Percentiles rank a stretch among this genome's conserved stretches.
phyloP scores from a whole-genome alignment of 495 filamentous ascomycete genomes.

The Penicillium canescens region DNA sequence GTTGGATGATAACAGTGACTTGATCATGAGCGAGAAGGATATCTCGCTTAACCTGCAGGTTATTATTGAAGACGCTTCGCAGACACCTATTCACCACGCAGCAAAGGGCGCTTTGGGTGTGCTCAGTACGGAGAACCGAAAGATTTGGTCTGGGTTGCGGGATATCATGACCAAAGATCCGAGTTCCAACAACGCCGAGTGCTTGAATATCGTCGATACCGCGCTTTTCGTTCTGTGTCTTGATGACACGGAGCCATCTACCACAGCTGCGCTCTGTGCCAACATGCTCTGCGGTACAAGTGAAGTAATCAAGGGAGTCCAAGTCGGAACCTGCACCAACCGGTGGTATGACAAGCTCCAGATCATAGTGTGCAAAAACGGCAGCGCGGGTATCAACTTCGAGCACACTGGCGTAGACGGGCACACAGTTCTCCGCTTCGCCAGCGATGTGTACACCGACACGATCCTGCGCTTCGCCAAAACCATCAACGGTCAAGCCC shows the following conservation, averaged over 20 bases:
- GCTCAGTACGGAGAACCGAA: constrained; percentile 93
- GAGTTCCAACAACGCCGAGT: constrained; percentile 92
- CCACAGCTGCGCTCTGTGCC: constrained; percentile 77
- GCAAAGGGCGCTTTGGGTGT: constrained; percentile 93
- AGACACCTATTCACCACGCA: constrained; percentile 88
- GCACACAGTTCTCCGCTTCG: constrained; percentile 94
- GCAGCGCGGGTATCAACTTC: constrained; percentile 97
- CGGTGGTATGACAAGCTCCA: constrained; percentile 99
- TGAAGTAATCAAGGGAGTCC: constrained; percentile 87
- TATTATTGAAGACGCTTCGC: constrained; percentile 84
- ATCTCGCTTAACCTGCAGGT: constrained; percentile 89
- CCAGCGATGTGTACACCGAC: constrained; percentile 95
- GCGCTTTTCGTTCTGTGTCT: constrained; percentile 90
- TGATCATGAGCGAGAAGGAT: constrained; percentile 98
- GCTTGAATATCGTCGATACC: constrained; percentile 89
- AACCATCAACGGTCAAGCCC: constrained; percentile 94
- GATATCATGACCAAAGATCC: constrained; percentile 87
- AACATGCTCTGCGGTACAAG: constrained; percentile 98
- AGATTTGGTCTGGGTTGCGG: constrained; percentile 88
- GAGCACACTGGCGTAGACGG: constrained; percentile 98
- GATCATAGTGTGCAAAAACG: constrained; percentile 99
- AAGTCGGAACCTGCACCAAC: constrained; percentile 97
- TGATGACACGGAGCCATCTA: constrained; percentile 84
- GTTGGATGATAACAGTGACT: constrained; percentile 86
- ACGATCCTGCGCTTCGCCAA: constrained; percentile 95